Evolutionary conservation across 352 stramenopile species (phyloP).

Genomic region (Blastocystis hominis): DNA sequence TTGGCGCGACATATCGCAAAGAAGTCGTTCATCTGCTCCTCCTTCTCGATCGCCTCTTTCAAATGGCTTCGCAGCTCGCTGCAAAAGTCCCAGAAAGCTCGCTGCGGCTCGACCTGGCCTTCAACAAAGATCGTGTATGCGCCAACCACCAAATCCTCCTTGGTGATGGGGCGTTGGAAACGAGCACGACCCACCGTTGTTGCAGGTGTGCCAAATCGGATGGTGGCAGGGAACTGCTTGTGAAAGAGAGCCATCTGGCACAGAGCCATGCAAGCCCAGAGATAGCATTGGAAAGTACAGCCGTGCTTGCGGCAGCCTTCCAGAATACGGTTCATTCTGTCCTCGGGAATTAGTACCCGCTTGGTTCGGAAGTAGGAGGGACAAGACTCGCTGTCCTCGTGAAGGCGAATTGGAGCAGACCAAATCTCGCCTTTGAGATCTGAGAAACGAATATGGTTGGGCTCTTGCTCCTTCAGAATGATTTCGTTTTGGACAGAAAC

Average conservation of each 20-base stretch:
- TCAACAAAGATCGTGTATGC: not conserved
- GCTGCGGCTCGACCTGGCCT: not conserved
- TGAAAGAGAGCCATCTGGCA: not conserved
- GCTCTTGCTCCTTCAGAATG: not conserved
- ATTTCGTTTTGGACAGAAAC: not conserved
- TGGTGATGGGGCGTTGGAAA: not conserved
- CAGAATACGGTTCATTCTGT: not conserved
- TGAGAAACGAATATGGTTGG: not conserved
- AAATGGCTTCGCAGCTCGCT: not conserved
- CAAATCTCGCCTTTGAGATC: not conserved
- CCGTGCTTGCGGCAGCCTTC: not conserved
- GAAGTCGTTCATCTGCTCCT: slow-evolving; percentile 9
- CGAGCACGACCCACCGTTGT: not conserved
- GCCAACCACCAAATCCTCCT: not conserved
- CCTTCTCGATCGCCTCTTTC: not conserved
- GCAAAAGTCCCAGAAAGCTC: not conserved
- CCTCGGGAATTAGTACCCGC: not conserved
- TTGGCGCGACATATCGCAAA: not conserved
- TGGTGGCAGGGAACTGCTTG: not conserved
- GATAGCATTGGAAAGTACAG: not conserved
- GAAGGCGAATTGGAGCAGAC: not conserved
- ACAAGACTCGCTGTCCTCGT: not conserved
- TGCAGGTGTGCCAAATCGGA: not conserved
- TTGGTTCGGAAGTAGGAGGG: not conserved
- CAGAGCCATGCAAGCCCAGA: not conserved